Base-by-base conservation (phyloP, 208 protist genomes). In the Tritrichomonas musculus region DNA sequence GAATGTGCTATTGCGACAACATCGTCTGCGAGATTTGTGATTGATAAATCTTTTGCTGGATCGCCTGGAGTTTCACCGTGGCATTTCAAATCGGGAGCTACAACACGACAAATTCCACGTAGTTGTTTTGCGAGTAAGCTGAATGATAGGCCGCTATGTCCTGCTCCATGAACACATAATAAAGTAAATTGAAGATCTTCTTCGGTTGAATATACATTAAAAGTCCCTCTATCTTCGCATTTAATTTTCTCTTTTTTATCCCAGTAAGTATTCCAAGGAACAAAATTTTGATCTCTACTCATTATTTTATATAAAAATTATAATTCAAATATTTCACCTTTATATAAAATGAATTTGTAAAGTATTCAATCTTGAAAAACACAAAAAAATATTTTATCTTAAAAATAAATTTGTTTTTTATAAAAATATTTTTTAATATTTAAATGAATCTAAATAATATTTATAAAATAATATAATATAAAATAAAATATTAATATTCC, bases 151-250 rank as follows among this genome's bases (percentile, higher is more conserved):
- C 39, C 73, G 33, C 39, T 50, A 27, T 82, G 73, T 53, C 73
- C 73, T 53, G 73, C 73, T 53, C 73, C 73, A 53, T 82, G 73
- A 82, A 82, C n/a, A 41, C 73, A 82, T 30, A 82, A 13, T 25
- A 82, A n/a, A 82, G 53, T n/a, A 41, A 41, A 82, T 1, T 2
- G 11, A 25, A 41, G n/a, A 53, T 82, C 73, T n/a, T 39, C 73
- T 25, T 82, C 33, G 25, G 73, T 82, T 14, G 73, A 82, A 53
- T 82, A 82, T 30, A 82, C 41, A 53, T 82, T 82, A 27, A 82
- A 82, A 0, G 8, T 53, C n/a, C 73, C 73, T 49, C 73, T 13
- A 41, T 36, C 69, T 14, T 9, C 3, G 41, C 17, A n/a, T 1
- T 49, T n/a, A 53, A 82, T 47, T 13, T n/a, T 82, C 27, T 82